These are phyloP conservation scores for Nitzschia sp. DNA, from an alignment of 108 stramenopile genomes.

Conservation along the genomic window DNA sequence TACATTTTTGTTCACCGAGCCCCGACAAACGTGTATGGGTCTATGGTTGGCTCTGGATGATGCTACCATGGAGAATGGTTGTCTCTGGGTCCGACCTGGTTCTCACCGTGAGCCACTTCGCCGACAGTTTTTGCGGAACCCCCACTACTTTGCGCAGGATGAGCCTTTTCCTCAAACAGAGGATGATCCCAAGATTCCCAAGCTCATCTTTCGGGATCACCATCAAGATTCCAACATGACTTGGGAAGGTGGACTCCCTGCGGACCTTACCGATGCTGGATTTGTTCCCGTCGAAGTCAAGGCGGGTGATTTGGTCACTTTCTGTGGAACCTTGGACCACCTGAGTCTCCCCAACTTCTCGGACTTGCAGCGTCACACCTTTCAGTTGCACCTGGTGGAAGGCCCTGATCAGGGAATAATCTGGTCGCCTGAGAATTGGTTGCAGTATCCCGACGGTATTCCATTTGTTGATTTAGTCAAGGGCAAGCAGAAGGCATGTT, in stretches of 20 bases:
- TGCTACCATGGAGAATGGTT: conserved; percentile 89
- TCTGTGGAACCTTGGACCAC: conserved; percentile 88
- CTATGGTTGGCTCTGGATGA: conserved; percentile 93
- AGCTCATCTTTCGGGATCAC: conserved; percentile 44
- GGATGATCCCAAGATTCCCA: conserved; percentile 16
- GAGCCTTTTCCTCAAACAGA: background rate
- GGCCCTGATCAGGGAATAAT: conserved; percentile 61
- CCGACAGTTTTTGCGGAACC: conserved; percentile 80
- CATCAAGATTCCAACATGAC: conserved; percentile 24
- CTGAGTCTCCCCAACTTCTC: conserved; percentile 83
- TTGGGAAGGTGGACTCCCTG: conserved; percentile 78
- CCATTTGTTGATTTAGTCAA: conserved; percentile 48
- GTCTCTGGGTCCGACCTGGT: conserved; percentile 88
- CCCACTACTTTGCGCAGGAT: conserved; percentile 26
- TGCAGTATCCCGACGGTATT: conserved; percentile 76
- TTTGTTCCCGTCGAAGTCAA: conserved; percentile 86
- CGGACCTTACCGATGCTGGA: conserved; percentile 56
- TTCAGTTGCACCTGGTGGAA: conserved; percentile 91
- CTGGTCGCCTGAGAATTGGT: conserved; percentile 87
- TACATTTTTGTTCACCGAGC: conserved; percentile 87
- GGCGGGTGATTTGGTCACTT: conserved; percentile 84
- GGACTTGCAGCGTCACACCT: conserved; percentile 73
- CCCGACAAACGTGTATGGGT: conserved; percentile 86
- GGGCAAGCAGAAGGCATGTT: background rate
- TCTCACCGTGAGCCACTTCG: conserved; percentile 78